Evolutionary conservation across 352 stramenopile genomes (phyloP), one percentile per base, ranked within the genome.

Genomic region (Thraustochytrium sp.): DNA sequence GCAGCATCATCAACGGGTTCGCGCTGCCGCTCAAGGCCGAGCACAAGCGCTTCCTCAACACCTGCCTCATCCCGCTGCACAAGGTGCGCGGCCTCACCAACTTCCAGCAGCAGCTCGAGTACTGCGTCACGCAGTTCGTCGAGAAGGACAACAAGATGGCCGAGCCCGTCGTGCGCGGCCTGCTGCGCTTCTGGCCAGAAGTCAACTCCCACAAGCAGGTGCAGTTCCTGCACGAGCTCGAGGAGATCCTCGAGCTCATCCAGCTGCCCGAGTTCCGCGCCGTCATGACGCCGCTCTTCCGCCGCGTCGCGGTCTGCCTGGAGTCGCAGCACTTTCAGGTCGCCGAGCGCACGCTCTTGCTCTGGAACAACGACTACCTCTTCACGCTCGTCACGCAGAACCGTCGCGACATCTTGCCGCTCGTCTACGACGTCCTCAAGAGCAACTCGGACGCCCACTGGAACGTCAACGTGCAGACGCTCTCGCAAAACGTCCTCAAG

Each of bases 111-210:
- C 97, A 99, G 85, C 90, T 99, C 18, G 98, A 94, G 8, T 99
- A 99, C 88, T 99, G 97, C 90, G 98, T 99, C 82, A 98, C 97
- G 85, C 96, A 99, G 88, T 99, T 98, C 87, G 95, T 99, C 54
- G 96, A 99, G 88, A 99, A 99, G 87, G 97, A 99, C 87, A 94
- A 95, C 0, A 97, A 98, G 72, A 92, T 99, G 29, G 92, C 64
- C 85, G 95, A 86, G 92, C 94, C 51, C 93, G 76, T 86, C 29
- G 62, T 89, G 38, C 76, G 38, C 21, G 84, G 68, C 8, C 82
- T 89, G 23, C 82, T 89, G 31, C 59, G 82, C 36, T 89, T 82
- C 74, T 89, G 86, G 86, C 86, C 86, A 3, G 84, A 85, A 44
- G 54, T 65, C 16, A 85, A 86, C 55, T 86, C 75, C 3, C 56